Base-by-base conservation (phyloP, 1,139 yeast genomes). In the Tardiomyces digboiensis region DNA sequence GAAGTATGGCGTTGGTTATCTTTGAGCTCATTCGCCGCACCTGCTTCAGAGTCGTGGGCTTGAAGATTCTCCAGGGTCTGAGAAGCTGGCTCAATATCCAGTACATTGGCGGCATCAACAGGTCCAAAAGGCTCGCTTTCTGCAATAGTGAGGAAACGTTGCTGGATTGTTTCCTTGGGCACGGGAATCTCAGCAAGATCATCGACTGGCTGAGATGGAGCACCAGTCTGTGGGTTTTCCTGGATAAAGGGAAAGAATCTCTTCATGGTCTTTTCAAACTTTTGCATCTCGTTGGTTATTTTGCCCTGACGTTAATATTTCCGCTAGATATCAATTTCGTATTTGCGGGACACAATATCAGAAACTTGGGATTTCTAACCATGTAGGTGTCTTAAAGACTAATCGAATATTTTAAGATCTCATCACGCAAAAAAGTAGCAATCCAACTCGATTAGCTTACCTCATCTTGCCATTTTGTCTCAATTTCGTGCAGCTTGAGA, bases 91-190 rank as follows among this genome's bases (percentile, higher is more conserved):
- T 86, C 91, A 52, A 89, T 72, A 40, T 76, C 88, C 54, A 86
- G 77, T 39, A 84, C 75, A 49, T 78, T 70, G 42, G 98, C 96
- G n/a, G 98, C 97, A 60, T 91, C 97, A 7, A 88, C 75, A 7
- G 97, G 95, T 4, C 97, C 97, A 63, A 89, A 89, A n/a, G 96
- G 95, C 66, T 88, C 94, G 19, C 89, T 80, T 67, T 91, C 97
- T 13, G 96, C 91, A 61, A 91, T 82, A 19, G 94, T 83, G 61
- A 87, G 67, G 69, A 88, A 89, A 52, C 94, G 74, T 54, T 93
- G 89, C 51, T 80, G 80, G 52, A 82, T 72, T 2, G 96, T 85
- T 65, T 82, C 86, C 52, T 78, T 76, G 20, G 97, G 96, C 46
- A 86, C 80, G 26, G 97, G 96, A 70, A 89, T 86, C 71, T 91